Conservation (phyloP, 78 protist genomes). For the Pigoraptor vietnamica region DNA sequence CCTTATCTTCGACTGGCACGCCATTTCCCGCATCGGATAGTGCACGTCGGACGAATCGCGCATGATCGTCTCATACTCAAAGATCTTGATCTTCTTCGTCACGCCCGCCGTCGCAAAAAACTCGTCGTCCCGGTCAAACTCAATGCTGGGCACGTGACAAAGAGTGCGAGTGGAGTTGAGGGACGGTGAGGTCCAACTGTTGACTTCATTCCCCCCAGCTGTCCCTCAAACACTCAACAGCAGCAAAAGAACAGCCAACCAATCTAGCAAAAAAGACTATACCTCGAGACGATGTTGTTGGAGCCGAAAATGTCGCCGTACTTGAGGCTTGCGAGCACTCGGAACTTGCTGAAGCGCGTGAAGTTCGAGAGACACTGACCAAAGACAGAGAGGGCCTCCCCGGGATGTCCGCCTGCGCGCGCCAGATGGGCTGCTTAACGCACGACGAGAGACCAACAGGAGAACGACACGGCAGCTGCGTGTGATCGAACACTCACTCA, state of each 20-base stretch:
- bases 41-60: conserved; percentile 42
- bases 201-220: background rate
- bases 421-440: background rate
- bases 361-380: background rate
- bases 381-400: background rate
- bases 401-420: background rate
- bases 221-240: background rate
- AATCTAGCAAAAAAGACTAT: background rate
- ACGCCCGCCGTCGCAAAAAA: conserved; percentile 75
- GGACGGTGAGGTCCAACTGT: no score
- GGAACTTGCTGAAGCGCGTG: background rate
- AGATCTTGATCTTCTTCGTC: conserved; percentile 54
- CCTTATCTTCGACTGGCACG: conserved; percentile 54
- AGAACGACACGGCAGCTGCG: background rate
- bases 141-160: conserved; percentile 25
- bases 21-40: conserved; percentile 50
- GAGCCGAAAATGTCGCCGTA: background rate
- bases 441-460: background rate
- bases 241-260: background rate
- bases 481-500: background rate
- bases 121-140: conserved; percentile 62
- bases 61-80: conserved; percentile 37
- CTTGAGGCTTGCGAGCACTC: background rate
- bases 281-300: background rate
- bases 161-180: background rate